A percentile compares a stretch with the other conserved stretches of the same genome.
Conservation (phyloP, 2,329 filamentous ascomycete genomes). For the Sclerotinia spermophila region DNA sequence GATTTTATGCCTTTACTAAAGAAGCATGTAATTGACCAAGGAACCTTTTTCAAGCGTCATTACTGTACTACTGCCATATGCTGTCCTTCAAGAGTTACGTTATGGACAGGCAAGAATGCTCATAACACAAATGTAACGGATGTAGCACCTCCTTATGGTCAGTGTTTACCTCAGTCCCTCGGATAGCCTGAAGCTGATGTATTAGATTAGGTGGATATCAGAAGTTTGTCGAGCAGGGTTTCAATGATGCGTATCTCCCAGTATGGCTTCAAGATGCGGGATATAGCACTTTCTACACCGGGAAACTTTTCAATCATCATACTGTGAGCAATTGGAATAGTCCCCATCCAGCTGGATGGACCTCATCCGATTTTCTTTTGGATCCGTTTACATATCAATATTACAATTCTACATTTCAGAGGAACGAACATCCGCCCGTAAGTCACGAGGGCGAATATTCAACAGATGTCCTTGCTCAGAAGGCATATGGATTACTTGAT, state of each 20-base stretch:
- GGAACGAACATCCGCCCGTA: conserved; percentile 53
- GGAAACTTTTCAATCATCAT: conserved; percentile 68
- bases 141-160: conserved; percentile 47
- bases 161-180: conserved; percentile 12
- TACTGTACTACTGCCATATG: conserved; percentile 60
- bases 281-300: conserved; percentile 69
- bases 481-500: conserved; percentile 57
- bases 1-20: conserved; percentile 54
- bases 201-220: conserved; percentile 51
- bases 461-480: conserved; percentile 56
- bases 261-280: conserved; percentile 67
- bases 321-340: conserved; percentile 57
- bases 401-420: conserved; percentile 60
- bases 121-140: conserved; percentile 62
- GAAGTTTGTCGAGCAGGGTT: conserved; percentile 62
- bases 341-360: conserved; percentile 57
- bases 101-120: conserved; percentile 59
- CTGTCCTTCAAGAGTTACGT: conserved; percentile 58
- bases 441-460: conserved; percentile 47
- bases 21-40: conserved; percentile 52
- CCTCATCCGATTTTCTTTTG: conserved; percentile 55
- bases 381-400: conserved; percentile 68
- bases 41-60: conserved; percentile 54
- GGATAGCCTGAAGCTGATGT: conserved; percentile 26
- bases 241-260: conserved; percentile 65